phyloP scores from a whole-genome alignment of 305 asterid genomes.

The Rubia tinctorum region DNA sequence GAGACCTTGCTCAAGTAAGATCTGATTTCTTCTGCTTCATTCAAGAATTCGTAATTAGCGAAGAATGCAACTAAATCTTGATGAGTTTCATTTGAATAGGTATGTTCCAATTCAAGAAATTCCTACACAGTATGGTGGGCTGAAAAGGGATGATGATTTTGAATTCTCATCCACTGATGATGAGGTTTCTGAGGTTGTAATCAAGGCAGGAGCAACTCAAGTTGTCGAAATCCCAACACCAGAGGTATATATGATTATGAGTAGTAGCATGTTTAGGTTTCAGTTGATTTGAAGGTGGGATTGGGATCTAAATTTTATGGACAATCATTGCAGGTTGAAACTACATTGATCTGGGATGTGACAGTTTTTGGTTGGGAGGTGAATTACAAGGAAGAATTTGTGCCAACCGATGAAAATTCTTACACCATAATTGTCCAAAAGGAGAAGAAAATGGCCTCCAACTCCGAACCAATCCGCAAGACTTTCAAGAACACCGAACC shows the following conservation, averaged over 20 bases:
- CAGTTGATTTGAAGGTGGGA: too few species aligned
- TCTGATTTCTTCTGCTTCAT: neutral
- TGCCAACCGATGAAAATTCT: conserved; percentile 55
- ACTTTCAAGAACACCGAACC: conserved; percentile 64
- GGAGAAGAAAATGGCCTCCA: conserved; percentile 45
- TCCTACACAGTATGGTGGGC: conserved; percentile 73
- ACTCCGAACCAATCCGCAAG: conserved; percentile 44
- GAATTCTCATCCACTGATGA: conserved; percentile 50
- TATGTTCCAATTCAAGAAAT: conserved; percentile 66
- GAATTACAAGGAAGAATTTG: conserved; percentile 66
- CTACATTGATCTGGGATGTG: conserved; percentile 69
- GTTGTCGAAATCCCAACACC: conserved; percentile 63
- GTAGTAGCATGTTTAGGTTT: neutral
- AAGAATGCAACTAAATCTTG: neutral
- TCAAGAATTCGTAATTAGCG: neutral
- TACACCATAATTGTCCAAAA: conserved; percentile 71
- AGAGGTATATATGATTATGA: conserved; percentile 38
- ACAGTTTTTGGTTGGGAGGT: conserved; percentile 69
- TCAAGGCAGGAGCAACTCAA: conserved; percentile 62
- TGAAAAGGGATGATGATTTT: conserved; percentile 53
- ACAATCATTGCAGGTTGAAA: conserved; percentile 36
- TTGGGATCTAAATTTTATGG: neutral
- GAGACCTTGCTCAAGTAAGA: conserved; percentile 83
- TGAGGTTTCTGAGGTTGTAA: conserved; percentile 46
- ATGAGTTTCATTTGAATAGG: conserved; percentile 26